Evolutionary conservation across 345 rosid species (phyloP), one percentile per base, ranked within the genome.

Genomic region (Populus pruinosa): DNA sequence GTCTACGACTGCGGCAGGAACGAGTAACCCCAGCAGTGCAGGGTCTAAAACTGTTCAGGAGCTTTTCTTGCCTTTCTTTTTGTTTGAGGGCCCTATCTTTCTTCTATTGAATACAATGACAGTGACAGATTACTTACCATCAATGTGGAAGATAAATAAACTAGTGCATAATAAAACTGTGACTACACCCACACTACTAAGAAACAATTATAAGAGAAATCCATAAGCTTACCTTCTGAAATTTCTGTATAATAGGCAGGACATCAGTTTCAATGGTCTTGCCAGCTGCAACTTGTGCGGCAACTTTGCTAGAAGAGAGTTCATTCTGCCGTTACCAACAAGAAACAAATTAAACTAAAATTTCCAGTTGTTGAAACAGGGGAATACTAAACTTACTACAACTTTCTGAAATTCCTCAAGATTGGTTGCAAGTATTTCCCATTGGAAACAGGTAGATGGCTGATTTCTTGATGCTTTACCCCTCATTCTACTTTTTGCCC

Each of bases 361-460:
- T 67, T 36, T 44, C 44, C 64, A 61, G 70, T 39, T 31, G 66
- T 12, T 14, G 70, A 67, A 27, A 23, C 72, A 77, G 21, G 61
- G 41, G 36, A 78, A 69, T 25, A 49, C 49, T 75, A 74, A 61
- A 65, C 90, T 84, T 87, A 93, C 98, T 73, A 85, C 87, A 70
- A 86, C 85, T 76, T 41, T 80, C 16, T 67, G 78, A 85, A 91
- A 93, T 86, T 90, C 97, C 63, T 87, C 83, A 6, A 90, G 91
- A 85, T 84, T 89, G 59, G 94, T 90, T 66, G 98, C 97, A 81
- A 93, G 79, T 63, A 91, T 94, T 89, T 91, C 91, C 98, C 98
- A 93, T 39, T 73, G 79, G 77, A 76, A 71, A 79, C 62, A 76
- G 44, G 79, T 38, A 55, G 76, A 53, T 13, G 86, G 81, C 67